Conservation (phyloP, 2,329 filamentous ascomycete genomes). For the Colletotrichum nymphaeae region DNA sequence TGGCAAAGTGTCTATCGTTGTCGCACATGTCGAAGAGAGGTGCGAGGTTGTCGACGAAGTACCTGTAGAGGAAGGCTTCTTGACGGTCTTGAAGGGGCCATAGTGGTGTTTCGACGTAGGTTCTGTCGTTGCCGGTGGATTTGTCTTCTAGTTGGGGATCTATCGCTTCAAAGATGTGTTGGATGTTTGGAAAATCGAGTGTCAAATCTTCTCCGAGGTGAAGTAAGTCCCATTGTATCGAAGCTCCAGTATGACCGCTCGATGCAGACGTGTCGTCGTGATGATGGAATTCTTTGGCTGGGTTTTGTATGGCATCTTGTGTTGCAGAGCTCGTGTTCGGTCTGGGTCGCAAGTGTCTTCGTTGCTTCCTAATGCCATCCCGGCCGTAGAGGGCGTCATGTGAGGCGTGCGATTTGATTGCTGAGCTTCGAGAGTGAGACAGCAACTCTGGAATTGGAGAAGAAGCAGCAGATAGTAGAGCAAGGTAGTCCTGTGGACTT, state of each 20-base stretch:
- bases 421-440: neutral
- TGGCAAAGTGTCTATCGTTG: slow-evolving; percentile 43
- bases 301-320: neutral
- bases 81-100: slow-evolving; percentile 38
- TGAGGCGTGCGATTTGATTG: neutral
- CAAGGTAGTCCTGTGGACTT: slow-evolving; percentile 10
- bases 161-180: slow-evolving; percentile 13
- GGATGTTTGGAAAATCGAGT: slow-evolving; percentile 10
- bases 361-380: neutral
- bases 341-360: neutral
- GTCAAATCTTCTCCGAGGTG: neutral
- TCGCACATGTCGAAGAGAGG: slow-evolving; percentile 45
- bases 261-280: slow-evolving; percentile 2
- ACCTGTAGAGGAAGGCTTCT: slow-evolving; percentile 44
- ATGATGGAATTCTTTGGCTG: neutral
- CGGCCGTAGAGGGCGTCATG: neutral
- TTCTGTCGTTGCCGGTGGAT: neutral
- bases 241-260: neutral
- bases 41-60: slow-evolving; percentile 41
- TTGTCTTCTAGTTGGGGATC: slow-evolving; percentile 16
- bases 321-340: neutral
- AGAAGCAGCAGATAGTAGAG: slow-evolving; percentile 8
- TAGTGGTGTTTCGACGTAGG: slow-evolving; percentile 27
- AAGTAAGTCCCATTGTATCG: slow-evolving; percentile 16
- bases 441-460: slow-evolving; percentile 1